Evolutionary conservation across 2,329 filamentous ascomycete species (phyloP).

Genomic region (Epichloe baconii): DNA sequence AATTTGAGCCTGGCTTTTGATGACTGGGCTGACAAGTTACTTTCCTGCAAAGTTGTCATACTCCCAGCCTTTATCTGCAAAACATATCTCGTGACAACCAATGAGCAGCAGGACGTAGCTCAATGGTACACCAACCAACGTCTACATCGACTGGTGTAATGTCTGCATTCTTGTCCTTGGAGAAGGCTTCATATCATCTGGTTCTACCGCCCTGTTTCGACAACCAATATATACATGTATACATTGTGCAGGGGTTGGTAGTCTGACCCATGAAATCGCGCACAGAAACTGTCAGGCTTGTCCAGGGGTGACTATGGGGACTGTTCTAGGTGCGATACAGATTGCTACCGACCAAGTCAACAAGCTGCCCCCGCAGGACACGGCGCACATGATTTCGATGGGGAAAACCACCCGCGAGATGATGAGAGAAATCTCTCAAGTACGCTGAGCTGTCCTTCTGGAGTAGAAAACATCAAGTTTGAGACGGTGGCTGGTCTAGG

Average conservation of each 20-base stretch:
- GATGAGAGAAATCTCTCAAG: neutral
- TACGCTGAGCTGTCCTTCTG: neutral
- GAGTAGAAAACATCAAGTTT: neutral
- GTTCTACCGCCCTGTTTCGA: neutral
- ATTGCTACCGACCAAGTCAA: neutral
- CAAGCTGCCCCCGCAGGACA: neutral
- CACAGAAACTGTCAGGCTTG: neutral
- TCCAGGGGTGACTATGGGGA: neutral
- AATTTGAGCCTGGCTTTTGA: neutral
- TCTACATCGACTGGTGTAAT: too few species aligned
- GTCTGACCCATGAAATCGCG: neutral
- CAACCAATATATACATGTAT: neutral
- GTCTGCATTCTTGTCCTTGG: too few species aligned
- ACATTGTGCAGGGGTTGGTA: neutral
- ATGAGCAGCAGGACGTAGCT: neutral
- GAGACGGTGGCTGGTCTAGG: constrained; percentile 1
- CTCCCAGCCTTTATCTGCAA: neutral
- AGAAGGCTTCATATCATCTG: too few species aligned
- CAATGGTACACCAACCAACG: neutral
- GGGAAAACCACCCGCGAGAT: neutral
- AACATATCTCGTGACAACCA: neutral
- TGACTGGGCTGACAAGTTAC: neutral
- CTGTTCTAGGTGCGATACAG: neutral
- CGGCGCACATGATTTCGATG: neutral
- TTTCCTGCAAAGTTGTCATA: neutral